A percentile compares a stretch with the other conserved stretches of the same genome.
phyloP scores from a whole-genome alignment of 768 basidiomycete genomes.

The Rhodocollybia butyracea region DNA sequence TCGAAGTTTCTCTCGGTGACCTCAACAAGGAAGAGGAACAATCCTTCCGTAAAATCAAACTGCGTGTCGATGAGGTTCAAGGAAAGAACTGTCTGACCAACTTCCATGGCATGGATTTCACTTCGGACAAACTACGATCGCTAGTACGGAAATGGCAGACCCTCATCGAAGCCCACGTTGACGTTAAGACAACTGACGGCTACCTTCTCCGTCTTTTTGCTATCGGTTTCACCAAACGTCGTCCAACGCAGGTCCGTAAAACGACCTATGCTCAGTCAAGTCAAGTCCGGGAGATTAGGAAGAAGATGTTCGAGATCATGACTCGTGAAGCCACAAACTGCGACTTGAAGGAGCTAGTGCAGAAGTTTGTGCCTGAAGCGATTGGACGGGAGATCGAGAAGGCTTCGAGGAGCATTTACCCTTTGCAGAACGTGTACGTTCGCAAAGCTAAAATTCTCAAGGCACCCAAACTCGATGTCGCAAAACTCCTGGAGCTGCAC shows the following conservation, averaged over 20 bases:
- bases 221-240: slow-evolving; percentile 98
- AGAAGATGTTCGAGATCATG: slow-evolving; percentile 99
- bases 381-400: slow-evolving; percentile 99
- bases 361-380: slow-evolving; percentile 98
- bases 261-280: slow-evolving; percentile 96
- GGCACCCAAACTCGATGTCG: slow-evolving; percentile 93
- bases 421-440: slow-evolving; percentile 97
- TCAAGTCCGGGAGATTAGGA: slow-evolving; percentile 96
- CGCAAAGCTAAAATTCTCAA: slow-evolving; percentile 99
- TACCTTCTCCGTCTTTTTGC: slow-evolving; percentile 99
- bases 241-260: slow-evolving; percentile 95
- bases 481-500: slow-evolving; percentile 95
- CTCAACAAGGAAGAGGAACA: slow-evolving; percentile 99
- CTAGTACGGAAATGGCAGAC: slow-evolving; percentile 99
- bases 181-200: slow-evolving; percentile 98
- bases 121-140: slow-evolving; percentile 98
- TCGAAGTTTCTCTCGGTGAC: slow-evolving; percentile 95
- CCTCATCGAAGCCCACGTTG: slow-evolving; percentile 97
- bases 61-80: slow-evolving; percentile 93
- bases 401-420: slow-evolving; percentile 93
- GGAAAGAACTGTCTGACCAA: slow-evolving; percentile 99
- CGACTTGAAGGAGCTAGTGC: slow-evolving; percentile 96
- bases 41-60: slow-evolving; percentile 98
- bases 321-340: slow-evolving; percentile 91
- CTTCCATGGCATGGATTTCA: slow-evolving; percentile 99